Conservation (phyloP, 495 filamentous ascomycete species). For the Neurospora sp. region DNA sequence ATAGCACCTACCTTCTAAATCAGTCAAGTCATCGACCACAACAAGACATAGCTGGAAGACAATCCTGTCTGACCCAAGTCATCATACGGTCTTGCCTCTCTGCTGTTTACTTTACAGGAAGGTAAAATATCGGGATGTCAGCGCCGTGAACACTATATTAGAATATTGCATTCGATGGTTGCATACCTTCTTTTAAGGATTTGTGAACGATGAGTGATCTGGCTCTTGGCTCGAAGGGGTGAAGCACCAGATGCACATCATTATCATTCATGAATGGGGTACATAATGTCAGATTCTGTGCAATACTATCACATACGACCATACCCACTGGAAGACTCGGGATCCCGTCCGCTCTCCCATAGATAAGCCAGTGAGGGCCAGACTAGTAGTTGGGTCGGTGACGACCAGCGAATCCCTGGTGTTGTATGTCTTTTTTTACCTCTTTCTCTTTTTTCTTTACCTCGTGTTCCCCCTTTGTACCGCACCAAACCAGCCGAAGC, state of each 20-base stretch:
- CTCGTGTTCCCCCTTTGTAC: too few relatives aligned
- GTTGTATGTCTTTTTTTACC: slow-evolving; percentile 28
- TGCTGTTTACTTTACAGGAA: not conserved
- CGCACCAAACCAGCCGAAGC: too few relatives aligned
- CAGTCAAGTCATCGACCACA: not conserved
- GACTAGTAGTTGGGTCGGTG: slow-evolving; percentile 29
- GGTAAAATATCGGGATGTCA: not conserved
- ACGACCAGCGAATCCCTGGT: slow-evolving; percentile 32
- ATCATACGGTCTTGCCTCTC: not conserved
- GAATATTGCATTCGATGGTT: not conserved
- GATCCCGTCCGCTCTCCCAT: slow-evolving; percentile 45
- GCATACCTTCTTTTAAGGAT: not conserved
- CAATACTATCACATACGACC: not conserved
- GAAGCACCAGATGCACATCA: not conserved
- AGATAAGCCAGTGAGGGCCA: slow-evolving; percentile 22
- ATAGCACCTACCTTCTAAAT: too few relatives aligned
- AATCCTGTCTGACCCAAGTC: not conserved
- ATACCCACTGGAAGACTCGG: slow-evolving; percentile 15
- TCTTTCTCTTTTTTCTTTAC: too few relatives aligned
- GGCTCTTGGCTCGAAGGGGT: not conserved
- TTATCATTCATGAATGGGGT: not conserved
- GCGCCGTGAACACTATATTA: not conserved
- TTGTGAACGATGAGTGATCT: not conserved
- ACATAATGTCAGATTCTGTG: not conserved
- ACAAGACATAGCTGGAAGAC: not conserved